phyloP scores from a whole-genome alignment of 768 basidiomycete genomes.

The Daedaleopsis nitida region DNA sequence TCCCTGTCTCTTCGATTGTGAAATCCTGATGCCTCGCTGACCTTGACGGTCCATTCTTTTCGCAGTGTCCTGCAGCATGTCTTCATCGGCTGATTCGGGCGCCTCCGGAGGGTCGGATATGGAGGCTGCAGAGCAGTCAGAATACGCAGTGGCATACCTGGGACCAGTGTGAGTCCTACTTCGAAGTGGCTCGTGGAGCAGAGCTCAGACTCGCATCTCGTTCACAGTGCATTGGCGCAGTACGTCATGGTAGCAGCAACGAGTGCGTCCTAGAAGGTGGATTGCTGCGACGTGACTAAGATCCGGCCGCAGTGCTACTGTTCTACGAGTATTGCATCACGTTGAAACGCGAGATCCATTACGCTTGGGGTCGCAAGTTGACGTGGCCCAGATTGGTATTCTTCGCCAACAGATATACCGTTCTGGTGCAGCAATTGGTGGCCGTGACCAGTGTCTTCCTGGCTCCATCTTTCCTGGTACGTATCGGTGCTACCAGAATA shows the following conservation, averaged over 20 bases:
- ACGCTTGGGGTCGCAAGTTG: background rate
- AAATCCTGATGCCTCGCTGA: background rate
- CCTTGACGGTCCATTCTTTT: constrained; percentile 1
- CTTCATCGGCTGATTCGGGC: background rate
- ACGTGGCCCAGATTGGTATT: background rate
- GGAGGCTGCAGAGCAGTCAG: background rate
- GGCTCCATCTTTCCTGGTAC: background rate
- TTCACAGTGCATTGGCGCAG: background rate
- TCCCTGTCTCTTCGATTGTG: background rate
- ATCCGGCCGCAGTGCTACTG: background rate
- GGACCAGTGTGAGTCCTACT: background rate
- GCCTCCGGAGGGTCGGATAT: background rate
- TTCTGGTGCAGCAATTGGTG: background rate
- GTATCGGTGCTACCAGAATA: background rate
- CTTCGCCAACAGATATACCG: constrained; percentile 1
- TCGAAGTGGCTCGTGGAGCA: background rate
- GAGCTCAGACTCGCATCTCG: background rate
- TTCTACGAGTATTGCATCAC: constrained; percentile 1
- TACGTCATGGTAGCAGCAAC: background rate
- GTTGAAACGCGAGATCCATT: background rate
- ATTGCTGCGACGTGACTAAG: background rate
- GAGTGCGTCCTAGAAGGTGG: background rate
- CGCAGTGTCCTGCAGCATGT: background rate
- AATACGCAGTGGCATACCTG: background rate
- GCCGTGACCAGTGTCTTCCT: background rate